Evolutionary conservation across 2,329 filamentous ascomycete species (phyloP).

Genomic region (Penicillium psychrosexuale): DNA sequence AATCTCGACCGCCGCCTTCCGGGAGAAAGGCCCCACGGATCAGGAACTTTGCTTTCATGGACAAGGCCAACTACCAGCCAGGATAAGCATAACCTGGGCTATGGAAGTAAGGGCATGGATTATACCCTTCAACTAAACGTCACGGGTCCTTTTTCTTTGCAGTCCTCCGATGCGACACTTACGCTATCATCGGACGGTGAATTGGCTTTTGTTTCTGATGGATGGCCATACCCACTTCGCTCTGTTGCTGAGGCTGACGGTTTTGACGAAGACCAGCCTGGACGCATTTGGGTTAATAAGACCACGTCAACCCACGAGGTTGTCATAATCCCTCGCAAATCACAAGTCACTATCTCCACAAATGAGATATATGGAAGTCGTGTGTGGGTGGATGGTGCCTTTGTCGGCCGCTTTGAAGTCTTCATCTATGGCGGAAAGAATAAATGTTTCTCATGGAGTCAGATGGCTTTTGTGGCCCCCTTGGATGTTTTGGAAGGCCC

Average conservation of each 20-base stretch:
- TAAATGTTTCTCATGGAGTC: conserved; percentile 53
- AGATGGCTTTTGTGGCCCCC: conserved; percentile 57
- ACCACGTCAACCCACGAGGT: conserved; percentile 47
- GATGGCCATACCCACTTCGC: conserved; percentile 50
- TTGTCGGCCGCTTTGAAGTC: conserved; percentile 53
- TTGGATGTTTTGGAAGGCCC: conserved; percentile 31
- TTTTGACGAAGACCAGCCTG: conserved; percentile 48
- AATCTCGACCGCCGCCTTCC: conserved; percentile 44
- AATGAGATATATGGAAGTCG: conserved; percentile 48
- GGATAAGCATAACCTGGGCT: conserved; percentile 31
- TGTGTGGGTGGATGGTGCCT: conserved; percentile 48
- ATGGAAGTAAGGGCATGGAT: conserved; percentile 55
- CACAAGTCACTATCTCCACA: conserved; percentile 44
- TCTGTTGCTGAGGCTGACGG: conserved; percentile 44
- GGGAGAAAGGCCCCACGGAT: background rate
- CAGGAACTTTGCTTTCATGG: conserved; percentile 33
- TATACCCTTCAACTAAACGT: conserved; percentile 54
- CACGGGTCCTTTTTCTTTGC: conserved; percentile 47
- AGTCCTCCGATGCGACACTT: conserved; percentile 45
- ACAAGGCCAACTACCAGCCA: conserved; percentile 32
- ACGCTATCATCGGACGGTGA: conserved; percentile 34
- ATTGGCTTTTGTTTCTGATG: conserved; percentile 46
- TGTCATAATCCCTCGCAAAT: conserved; percentile 36
- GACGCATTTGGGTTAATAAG: conserved; percentile 53
- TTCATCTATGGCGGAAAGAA: conserved; percentile 55